A percentile compares a stretch with the other conserved stretches of the same genome.
Conservation (phyloP, 495 filamentous ascomycete genomes). For the Neurospora sp. region DNA sequence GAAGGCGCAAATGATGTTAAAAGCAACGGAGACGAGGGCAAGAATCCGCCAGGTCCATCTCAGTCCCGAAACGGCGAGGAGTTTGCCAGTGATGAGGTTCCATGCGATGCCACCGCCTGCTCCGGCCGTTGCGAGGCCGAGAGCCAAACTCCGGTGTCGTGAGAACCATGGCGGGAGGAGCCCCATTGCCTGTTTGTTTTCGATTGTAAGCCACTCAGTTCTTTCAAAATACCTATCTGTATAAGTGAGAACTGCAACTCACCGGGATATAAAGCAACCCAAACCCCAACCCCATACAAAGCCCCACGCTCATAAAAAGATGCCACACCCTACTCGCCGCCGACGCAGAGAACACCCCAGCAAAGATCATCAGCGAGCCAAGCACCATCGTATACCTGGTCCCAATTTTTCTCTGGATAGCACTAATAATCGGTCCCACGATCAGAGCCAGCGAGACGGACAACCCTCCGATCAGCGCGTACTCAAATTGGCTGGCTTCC, state of each 20-base stretch:
- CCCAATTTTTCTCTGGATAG: slow-evolving; percentile 36
- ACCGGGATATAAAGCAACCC: slow-evolving; percentile 60
- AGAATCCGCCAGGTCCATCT: slow-evolving; percentile 52
- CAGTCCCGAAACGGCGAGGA: slow-evolving; percentile 44
- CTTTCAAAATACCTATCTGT: neutral
- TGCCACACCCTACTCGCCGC: slow-evolving; percentile 54
- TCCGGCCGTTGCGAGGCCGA: slow-evolving; percentile 55
- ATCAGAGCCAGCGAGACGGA: slow-evolving; percentile 50
- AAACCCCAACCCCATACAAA: slow-evolving; percentile 62
- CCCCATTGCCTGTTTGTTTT: slow-evolving; percentile 29
- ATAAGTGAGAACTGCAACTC: neutral
- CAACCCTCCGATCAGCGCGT: slow-evolving; percentile 61
- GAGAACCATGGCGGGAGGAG: slow-evolving; percentile 66
- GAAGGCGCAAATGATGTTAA: slow-evolving; percentile 42
- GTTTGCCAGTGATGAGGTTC: slow-evolving; percentile 35
- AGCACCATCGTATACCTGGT: slow-evolving; percentile 42
- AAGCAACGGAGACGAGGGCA: slow-evolving; percentile 38
- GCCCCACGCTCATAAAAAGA: slow-evolving; percentile 58
- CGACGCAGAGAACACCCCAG: slow-evolving; percentile 45
- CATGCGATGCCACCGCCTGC: slow-evolving; percentile 56
- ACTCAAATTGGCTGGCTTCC: slow-evolving; percentile 45
- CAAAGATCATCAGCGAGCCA: slow-evolving; percentile 44
- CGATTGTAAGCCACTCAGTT: neutral
- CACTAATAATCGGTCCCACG: slow-evolving; percentile 48
- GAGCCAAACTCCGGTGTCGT: slow-evolving; percentile 50